Evolutionary conservation across 306 rosid species (phyloP), one percentile per base, ranked within the genome.

Genomic region (Begonia fuchsioides): DNA sequence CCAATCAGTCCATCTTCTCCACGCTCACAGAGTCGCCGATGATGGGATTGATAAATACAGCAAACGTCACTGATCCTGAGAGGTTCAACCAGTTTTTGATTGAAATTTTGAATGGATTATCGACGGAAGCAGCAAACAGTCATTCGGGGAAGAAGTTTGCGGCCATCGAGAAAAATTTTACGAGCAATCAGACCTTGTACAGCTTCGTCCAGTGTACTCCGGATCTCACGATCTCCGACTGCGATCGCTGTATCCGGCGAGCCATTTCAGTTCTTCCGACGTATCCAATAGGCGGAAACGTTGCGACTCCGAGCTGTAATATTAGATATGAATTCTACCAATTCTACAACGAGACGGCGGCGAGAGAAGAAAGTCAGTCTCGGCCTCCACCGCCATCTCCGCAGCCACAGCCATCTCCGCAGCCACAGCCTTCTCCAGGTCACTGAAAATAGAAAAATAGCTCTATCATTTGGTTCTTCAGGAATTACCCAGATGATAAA

Each of bases 251-350:
- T n/a, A n/a, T n/a, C n/a, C n/a, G n/a, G n/a, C n/a, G n/a, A n/a
- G n/a, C n/a, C n/a, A n/a, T n/a, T n/a, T n/a, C n/a, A n/a, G n/a
- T n/a, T n/a, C n/a, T n/a, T n/a, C n/a, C n/a, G n/a, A n/a, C n/a
- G n/a, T n/a, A n/a, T n/a, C n/a, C n/a, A n/a, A n/a, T n/a, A n/a
- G n/a, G n/a, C n/a, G n/a, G n/a, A n/a, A n/a, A n/a, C n/a, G n/a
- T n/a, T n/a, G n/a, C n/a, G n/a, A n/a, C n/a, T n/a, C n/a, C n/a
- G n/a, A n/a, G n/a, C n/a, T n/a, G 14, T 44, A 19, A 10, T 14
- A 15, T 59, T 45, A 51, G 78, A 46, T 76, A 51, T 12, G 73
- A 72, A 35, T 0, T 50, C 0, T 58, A 58, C 32, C 43, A 1
- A 0, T 67, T 63, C 47, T 68, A 59, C 20, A 2, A 5, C 12